phyloP scores from a whole-genome alignment of 2,329 filamentous ascomycete genomes.

The Parastagonospora avenae region DNA sequence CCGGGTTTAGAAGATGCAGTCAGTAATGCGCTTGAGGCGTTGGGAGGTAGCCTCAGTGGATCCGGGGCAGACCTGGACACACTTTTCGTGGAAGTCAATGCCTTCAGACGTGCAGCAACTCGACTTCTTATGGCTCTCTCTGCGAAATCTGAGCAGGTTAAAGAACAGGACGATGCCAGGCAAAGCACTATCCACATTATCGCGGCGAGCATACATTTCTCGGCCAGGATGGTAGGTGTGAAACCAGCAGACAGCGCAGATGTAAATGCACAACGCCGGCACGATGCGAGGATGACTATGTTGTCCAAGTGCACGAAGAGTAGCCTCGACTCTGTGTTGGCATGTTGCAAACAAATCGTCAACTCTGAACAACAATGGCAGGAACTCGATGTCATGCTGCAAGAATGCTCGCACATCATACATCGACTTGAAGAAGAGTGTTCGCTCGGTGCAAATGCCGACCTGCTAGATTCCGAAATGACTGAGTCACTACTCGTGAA shows the following conservation, averaged over 20 bases:
- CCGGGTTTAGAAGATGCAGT: conserved; percentile 22
- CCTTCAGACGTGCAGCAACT: conserved; percentile 38
- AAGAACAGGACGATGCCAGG: conserved; percentile 7
- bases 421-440: conserved; percentile 28
- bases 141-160: conserved; percentile 5
- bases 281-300: conserved; percentile 29
- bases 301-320: conserved; percentile 38
- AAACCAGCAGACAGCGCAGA: conserved; percentile 20
- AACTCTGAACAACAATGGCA: conserved; percentile 33
- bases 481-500: conserved; percentile 57
- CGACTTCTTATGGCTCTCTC: conserved; percentile 24
- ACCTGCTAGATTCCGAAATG: conserved; percentile 12
- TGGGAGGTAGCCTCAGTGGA: conserved; percentile 39
- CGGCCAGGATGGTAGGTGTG: conserved; percentile 38
- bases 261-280: conserved; percentile 18
- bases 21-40: conserved; percentile 26
- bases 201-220: conserved; percentile 38
- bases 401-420: conserved; percentile 39
- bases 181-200: conserved; percentile 29
- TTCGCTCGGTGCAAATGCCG: conserved; percentile 4
- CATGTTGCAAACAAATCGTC: conserved; percentile 38
- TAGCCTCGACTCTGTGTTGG: conserved; percentile 42
- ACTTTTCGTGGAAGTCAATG: conserved; percentile 43
- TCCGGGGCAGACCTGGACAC: conserved; percentile 40
- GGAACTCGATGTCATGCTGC: conserved; percentile 36